Conservation (phyloP, 2,329 filamentous ascomycete genomes). For the Cercospora sesami region DNA sequence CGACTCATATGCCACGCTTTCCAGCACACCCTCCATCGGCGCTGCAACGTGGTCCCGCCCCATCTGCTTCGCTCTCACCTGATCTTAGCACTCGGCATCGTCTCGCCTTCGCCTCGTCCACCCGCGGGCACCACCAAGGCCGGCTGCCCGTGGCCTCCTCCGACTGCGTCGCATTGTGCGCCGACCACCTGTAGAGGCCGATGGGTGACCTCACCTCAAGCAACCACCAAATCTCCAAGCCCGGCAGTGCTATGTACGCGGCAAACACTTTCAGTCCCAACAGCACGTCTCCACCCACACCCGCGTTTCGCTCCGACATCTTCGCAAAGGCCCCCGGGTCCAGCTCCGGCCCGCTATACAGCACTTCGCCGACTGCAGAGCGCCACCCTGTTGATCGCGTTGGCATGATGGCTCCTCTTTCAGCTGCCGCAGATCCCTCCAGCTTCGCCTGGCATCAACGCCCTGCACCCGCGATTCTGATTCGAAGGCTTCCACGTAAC, state of each 20-base stretch:
- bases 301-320: constrained; percentile 38
- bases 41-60: neutral
- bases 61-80: neutral
- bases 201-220: constrained; percentile 26
- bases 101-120: neutral
- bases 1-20: constrained; percentile 11
- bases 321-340: constrained; percentile 36
- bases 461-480: constrained; percentile 47
- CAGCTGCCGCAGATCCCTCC: constrained; percentile 30
- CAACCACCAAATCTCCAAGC: constrained; percentile 19
- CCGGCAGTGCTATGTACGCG: constrained; percentile 24
- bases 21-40: neutral
- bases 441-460: constrained; percentile 25
- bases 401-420: constrained; percentile 34
- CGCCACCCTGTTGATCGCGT: constrained; percentile 42
- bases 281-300: constrained; percentile 27
- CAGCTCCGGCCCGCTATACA: constrained; percentile 41
- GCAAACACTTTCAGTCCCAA: constrained; percentile 23
- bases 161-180: neutral
- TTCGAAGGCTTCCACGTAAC: constrained; percentile 61
- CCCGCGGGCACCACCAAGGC: neutral
- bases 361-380: constrained; percentile 45
- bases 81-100: neutral
- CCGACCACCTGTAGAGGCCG: constrained; percentile 3
- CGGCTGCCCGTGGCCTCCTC: constrained; percentile 4